Evolutionary conservation across 2,329 filamentous ascomycete species (phyloP).

Genomic region (Beauveria bassiana): DNA sequence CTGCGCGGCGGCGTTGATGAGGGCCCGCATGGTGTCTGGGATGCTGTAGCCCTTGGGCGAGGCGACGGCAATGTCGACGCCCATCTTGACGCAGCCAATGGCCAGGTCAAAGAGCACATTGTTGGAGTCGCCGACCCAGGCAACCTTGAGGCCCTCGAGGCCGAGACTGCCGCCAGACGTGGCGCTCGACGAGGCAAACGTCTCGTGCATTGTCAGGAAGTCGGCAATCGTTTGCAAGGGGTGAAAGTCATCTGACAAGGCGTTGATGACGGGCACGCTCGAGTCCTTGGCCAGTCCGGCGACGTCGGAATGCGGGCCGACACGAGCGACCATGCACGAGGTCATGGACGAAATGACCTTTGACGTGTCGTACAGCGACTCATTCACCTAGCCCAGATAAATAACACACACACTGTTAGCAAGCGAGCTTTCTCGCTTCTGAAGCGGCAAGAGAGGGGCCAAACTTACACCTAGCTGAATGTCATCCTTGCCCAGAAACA

Average conservation of each 20-base stretch:
- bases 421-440: background rate
- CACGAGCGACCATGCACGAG: conserved; percentile 72
- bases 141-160: conserved; percentile 77
- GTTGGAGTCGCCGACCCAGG: conserved; percentile 95
- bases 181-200: conserved; percentile 48
- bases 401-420: background rate
- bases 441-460: background rate
- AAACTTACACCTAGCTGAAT: conserved; percentile 80
- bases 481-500: conserved; percentile 94
- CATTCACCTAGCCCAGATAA: conserved; percentile 58
- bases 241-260: conserved; percentile 83
- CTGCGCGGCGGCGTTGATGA: conserved; percentile 59
- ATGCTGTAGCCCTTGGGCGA: conserved; percentile 82
- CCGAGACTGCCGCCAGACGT: conserved; percentile 44
- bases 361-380: conserved; percentile 87
- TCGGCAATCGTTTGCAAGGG: conserved; percentile 93
- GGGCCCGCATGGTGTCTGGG: conserved; percentile 61
- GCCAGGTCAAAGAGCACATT: conserved; percentile 94
- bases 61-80: conserved; percentile 78
- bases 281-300: conserved; percentile 63
- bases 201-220: conserved; percentile 82
- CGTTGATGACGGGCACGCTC: conserved; percentile 76
- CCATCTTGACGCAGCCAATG: conserved; percentile 79
- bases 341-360: conserved; percentile 93
- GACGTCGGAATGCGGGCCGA: conserved; percentile 70